Base-by-base conservation (phyloP, 176 grass and related monocot species). In the Guadua angustifolia region DNA sequence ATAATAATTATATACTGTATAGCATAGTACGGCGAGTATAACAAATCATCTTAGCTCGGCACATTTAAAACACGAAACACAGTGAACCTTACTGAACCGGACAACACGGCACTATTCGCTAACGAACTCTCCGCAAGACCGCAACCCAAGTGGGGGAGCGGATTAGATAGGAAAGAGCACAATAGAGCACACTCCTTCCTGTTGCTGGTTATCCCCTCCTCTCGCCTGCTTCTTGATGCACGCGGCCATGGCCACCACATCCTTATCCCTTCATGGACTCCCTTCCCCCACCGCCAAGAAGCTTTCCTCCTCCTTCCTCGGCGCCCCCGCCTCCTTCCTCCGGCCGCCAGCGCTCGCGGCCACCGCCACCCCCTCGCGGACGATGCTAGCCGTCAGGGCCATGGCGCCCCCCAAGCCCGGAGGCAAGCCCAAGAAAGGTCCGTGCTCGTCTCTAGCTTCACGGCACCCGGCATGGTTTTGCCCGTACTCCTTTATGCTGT, bases 341-440 rank as follows among this genome's bases (percentile, higher is more conserved):
- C 36, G 74, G 16, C 39, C 87, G 9, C 81, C 79, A 70, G 46
- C 85, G 67, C 61, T 91, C 47, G 56, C 66, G 63, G 51, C 66
- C 45, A 43, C 74, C n/a, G n/a, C 79, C 61, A 19, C 70, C 39
- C 80, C 46, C 19, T 35, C 85, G 13, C 86, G 89, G 78, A 87
- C 79, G 75, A 66, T 71, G 16, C 77, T 93, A 18, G 88, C 96
- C 63, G 88, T 95, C 80, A 90, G 82, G 82, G 81, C 96, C 85
- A 95, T 95, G 96, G 96, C 93, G 18, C 96, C 87, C 18, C 92
- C 91, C 69, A 95, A 95, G 86, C 91, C 91, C 32, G 85, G 85
- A 38, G 93, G 88, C 66, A 98, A 93, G 68, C 22, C 95, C 67
- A 98, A 95, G 93, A 98, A 98, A 83, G 95, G 95, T 95, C 40